A percentile compares a stretch with the other conserved stretches of the same genome.
phyloP scores from a whole-genome alignment of 225 moss, liverwort and hornwort genomes.

The Physcomitrium patens region DNA sequence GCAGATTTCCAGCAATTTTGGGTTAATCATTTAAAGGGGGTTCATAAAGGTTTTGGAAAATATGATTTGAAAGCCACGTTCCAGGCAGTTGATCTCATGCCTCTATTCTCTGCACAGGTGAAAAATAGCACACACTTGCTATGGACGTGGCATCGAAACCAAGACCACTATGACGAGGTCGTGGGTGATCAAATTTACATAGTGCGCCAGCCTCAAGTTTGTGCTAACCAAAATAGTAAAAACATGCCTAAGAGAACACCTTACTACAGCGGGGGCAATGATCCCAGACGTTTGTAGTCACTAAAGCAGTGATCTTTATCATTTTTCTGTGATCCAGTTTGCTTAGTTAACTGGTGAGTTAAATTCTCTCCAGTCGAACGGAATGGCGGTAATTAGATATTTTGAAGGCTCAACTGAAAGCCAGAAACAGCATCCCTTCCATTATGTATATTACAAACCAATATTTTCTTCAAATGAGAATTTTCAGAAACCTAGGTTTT shows the following conservation, averaged over 20 bases:
- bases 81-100: neutral
- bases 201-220: constrained; percentile 67
- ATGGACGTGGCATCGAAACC: constrained; percentile 95
- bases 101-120: constrained; percentile 49
- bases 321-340: neutral
- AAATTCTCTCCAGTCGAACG: neutral
- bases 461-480: too few relatives aligned
- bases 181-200: constrained; percentile 73
- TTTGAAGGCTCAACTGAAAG: neutral
- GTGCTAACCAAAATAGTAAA: constrained; percentile 45
- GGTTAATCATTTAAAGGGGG: too few relatives aligned
- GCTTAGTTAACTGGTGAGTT: neutral
- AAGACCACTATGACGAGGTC: constrained; percentile 60
- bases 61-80: neutral
- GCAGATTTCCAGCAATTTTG: too few relatives aligned
- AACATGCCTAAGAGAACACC: neutral
- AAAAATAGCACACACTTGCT: constrained; percentile 70
- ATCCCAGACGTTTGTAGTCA: constrained; percentile 18
- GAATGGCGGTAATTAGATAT: neutral
- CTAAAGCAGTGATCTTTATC: neutral
- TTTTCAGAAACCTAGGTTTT: too few relatives aligned
- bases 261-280: neutral
- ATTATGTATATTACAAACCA: too few relatives aligned
- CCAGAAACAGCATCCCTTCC: neutral
- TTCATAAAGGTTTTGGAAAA: too few relatives aligned